phyloP scores from a whole-genome alignment of 2,329 filamentous ascomycete species.

The Penicillium sp. region DNA sequence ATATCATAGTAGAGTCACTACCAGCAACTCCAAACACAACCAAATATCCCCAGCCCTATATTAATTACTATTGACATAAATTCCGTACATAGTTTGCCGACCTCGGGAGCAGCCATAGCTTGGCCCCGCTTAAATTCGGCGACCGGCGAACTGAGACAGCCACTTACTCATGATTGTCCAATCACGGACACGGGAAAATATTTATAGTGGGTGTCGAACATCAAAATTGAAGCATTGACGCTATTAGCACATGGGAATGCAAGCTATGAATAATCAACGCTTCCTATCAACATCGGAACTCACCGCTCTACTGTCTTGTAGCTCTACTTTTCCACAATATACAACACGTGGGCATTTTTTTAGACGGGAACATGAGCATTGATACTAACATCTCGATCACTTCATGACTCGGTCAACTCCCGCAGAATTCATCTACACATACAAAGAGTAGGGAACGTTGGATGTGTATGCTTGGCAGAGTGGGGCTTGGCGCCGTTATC shows the following conservation, averaged over 20 bases:
- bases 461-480: background rate
- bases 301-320: constrained; percentile 14
- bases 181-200: background rate
- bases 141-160: constrained; percentile 1
- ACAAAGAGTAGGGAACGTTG: too few relatives aligned
- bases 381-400: background rate
- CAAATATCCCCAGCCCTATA: background rate
- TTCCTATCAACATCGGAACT: constrained; percentile 11
- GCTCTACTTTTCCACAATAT: constrained; percentile 9
- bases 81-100: constrained; percentile 3
- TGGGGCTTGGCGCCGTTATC: background rate
- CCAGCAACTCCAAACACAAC: background rate
- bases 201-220: background rate
- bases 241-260: constrained; percentile 18
- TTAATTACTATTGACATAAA: background rate
- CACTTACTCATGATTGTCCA: background rate
- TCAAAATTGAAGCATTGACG: background rate
- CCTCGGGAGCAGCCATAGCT: background rate
- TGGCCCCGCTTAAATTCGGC: background rate
- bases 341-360: background rate
- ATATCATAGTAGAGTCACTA: background rate
- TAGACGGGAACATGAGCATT: too few relatives aligned
- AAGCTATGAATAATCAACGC: constrained; percentile 15
- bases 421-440: background rate
- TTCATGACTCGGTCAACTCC: background rate